Percentiles rank a stretch among this genome's conserved stretches.
These are phyloP conservation scores for Pseudocercospora musae DNA, from an alignment of 2,329 filamentous ascomycete genomes.

Conservation along the genomic window DNA sequence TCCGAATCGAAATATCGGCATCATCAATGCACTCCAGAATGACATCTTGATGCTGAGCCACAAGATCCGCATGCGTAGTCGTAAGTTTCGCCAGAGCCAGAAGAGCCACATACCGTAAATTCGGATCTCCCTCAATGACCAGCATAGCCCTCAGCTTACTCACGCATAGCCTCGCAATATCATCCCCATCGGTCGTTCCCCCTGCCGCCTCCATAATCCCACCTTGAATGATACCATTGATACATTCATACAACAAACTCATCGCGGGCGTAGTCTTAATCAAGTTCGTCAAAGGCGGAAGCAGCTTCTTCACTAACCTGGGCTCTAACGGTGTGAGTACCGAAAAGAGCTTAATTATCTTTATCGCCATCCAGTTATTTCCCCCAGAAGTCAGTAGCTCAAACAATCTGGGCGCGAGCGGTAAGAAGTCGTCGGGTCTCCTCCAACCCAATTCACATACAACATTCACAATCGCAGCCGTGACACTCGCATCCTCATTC, in stretches of 20 bases:
- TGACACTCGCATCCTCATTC: constrained; percentile 86
- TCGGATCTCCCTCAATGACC: constrained; percentile 87
- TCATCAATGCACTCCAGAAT: constrained; percentile 96
- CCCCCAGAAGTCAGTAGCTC: constrained; percentile 86
- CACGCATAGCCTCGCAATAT: constrained; percentile 88
- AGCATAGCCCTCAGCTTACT: constrained; percentile 93
- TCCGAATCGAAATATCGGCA: constrained; percentile 89
- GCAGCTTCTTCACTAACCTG: constrained; percentile 81
- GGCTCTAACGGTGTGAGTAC: constrained; percentile 90
- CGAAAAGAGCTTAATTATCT: constrained; percentile 97
- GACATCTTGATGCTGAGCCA: constrained; percentile 90
- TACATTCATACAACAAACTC: constrained; percentile 98
- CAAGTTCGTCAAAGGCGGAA: constrained; percentile 86
- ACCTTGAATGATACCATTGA: constrained; percentile 96
- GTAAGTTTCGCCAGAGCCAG: constrained; percentile 96
- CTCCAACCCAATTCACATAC: constrained; percentile 95
- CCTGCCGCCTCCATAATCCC: constrained; percentile 84
- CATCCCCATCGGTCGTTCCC: constrained; percentile 76
- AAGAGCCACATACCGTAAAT: constrained; percentile 94
- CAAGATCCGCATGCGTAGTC: constrained; percentile 78
- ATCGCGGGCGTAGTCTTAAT: constrained; percentile 94
- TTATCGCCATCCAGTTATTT: constrained; percentile 99
- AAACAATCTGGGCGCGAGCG: constrained; percentile 85
- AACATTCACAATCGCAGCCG: constrained; percentile 93
- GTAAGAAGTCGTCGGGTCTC: constrained; percentile 87